Conservation (phyloP, 495 filamentous ascomycete genomes). For the Tuber indicum region DNA sequence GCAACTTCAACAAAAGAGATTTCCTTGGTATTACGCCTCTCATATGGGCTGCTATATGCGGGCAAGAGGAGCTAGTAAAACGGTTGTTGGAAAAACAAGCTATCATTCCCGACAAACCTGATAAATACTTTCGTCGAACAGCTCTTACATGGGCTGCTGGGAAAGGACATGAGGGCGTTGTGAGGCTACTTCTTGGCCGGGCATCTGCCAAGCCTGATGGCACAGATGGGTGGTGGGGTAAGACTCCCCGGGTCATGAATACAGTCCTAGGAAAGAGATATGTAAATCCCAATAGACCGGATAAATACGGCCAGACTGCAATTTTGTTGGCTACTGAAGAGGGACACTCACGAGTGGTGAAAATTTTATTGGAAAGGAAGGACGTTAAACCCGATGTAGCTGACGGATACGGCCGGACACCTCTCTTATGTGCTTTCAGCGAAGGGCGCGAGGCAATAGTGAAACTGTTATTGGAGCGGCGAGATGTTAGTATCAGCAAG, state of each 20-base stretch:
- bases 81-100: background rate
- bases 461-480: too few relatives aligned
- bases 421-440: too few relatives aligned
- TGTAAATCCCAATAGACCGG: background rate
- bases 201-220: background rate
- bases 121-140: background rate
- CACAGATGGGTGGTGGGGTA: background rate
- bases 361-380: background rate
- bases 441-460: too few relatives aligned
- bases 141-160: background rate
- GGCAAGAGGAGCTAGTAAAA: background rate
- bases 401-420: too few relatives aligned
- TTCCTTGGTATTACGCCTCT: background rate
- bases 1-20: background rate
- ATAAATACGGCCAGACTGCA: background rate
- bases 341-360: background rate
- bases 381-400: background rate
- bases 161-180: background rate
- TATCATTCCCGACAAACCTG: background rate
- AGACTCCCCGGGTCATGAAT: background rate
- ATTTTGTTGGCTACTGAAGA: background rate
- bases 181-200: background rate
- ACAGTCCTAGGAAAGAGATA: background rate
- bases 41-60: background rate
- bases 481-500: too few relatives aligned